Conservation (phyloP, 1,284 basidiomycete species). For the Tilletia walkeri region DNA sequence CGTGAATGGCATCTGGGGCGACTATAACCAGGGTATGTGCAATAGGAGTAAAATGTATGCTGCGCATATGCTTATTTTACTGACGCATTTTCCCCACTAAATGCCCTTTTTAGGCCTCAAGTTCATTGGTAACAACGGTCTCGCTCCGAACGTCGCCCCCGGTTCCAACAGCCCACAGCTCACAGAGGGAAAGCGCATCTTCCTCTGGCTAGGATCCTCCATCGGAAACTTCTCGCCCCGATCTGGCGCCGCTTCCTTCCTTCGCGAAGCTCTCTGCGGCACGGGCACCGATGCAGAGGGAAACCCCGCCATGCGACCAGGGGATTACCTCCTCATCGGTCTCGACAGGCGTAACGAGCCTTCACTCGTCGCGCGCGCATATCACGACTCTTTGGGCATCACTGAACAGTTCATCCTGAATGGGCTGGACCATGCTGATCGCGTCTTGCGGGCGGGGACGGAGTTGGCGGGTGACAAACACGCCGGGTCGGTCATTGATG, state of each 20-base stretch:
- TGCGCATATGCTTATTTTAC: background rate
- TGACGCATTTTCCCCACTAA: background rate
- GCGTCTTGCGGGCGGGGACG: constrained; percentile 61
- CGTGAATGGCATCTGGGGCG: constrained; percentile 74
- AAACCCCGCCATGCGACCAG: constrained; percentile 62
- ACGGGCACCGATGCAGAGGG: background rate
- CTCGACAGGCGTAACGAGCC: constrained; percentile 78
- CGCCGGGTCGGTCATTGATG: constrained; percentile 59
- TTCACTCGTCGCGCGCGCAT: constrained; percentile 68
- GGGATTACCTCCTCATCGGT: constrained; percentile 68
- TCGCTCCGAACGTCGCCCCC: constrained; percentile 38
- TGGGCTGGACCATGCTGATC: constrained; percentile 66
- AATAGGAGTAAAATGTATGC: background rate
- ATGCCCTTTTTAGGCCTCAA: constrained; percentile 49
- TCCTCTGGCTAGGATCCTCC: constrained; percentile 91
- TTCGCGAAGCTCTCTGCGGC: constrained; percentile 68
- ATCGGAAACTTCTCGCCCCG: constrained; percentile 85
- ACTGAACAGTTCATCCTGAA: constrained; percentile 87
- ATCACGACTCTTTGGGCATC: constrained; percentile 61
- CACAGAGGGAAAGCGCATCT: constrained; percentile 33
- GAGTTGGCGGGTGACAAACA: constrained; percentile 26
- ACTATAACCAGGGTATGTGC: constrained; percentile 72
- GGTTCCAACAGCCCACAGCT: background rate
- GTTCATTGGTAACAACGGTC: constrained; percentile 59
- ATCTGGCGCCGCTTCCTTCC: constrained; percentile 69